Percentiles rank a stretch among this genome's conserved stretches.
These are phyloP conservation scores for Tetrahymena malaccensis DNA, from an alignment of 73 alveolate species.

Conservation along the genomic window DNA sequence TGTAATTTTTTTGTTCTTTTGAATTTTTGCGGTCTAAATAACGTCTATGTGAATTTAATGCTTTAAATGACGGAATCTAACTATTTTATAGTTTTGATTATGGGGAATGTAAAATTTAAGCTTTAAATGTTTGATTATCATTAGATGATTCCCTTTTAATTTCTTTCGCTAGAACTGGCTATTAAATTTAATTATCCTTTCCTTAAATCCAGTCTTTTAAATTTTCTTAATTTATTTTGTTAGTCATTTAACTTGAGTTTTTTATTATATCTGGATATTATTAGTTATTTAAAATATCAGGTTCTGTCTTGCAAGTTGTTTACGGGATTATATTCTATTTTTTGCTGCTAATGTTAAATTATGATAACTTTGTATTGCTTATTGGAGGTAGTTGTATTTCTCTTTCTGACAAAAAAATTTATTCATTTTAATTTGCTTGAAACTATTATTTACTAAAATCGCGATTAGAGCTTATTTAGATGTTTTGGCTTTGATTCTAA, in stretches of 20 bases:
- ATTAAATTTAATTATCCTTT: neutral
- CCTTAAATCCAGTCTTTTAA: neutral
- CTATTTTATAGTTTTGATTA: neutral
- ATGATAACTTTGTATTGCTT: neutral
- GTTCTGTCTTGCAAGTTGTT: neutral
- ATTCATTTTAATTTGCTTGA: neutral
- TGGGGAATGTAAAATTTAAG: neutral
- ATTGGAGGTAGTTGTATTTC: neutral
- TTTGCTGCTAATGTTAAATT: neutral
- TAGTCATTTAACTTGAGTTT: neutral
- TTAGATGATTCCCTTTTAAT: neutral
- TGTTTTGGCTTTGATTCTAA: neutral
- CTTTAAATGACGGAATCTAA: neutral
- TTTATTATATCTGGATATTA: neutral
- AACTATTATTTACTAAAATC: neutral
- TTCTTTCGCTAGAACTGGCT: neutral
- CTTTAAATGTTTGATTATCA: neutral
- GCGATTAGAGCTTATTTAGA: neutral
- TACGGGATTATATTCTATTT: neutral
- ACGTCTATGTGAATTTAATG: neutral
- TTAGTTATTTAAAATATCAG: neutral
- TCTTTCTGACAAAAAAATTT: neutral
- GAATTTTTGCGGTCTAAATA: neutral
- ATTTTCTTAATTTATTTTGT: neutral
- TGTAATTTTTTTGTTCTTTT: neutral